A percentile compares a stretch with the other conserved stretches of the same genome.
These are phyloP conservation scores for Penicillium sp. DNA, from an alignment of 2,329 filamentous ascomycete species.

Conservation along the genomic window DNA sequence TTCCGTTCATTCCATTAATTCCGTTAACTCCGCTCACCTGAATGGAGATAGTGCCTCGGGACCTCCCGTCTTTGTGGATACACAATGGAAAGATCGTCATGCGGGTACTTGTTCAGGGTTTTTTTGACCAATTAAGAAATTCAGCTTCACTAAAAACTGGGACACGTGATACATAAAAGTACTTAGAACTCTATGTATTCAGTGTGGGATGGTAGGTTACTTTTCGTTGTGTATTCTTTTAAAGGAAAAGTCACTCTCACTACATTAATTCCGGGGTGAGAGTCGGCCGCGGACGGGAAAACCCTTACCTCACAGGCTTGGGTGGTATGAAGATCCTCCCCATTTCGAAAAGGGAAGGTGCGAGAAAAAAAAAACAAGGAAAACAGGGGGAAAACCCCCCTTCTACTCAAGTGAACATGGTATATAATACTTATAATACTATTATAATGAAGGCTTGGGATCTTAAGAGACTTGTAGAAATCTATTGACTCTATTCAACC, in stretches of 20 bases:
- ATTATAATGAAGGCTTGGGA: no score
- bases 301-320: neutral
- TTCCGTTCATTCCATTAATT: neutral
- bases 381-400: no score
- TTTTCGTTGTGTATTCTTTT: neutral
- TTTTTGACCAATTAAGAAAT: no score
- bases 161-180: neutral
- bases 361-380: no score
- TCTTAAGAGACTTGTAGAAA: no score
- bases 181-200: neutral
- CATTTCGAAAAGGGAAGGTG: no score
- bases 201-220: neutral
- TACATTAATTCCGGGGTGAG: neutral
- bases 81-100: neutral
- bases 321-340: neutral
- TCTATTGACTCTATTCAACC: no score
- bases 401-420: no score
- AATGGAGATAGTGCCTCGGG: neutral
- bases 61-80: neutral
- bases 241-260: neutral
- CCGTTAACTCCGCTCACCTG: constrained; percentile 5
- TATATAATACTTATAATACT: no score
- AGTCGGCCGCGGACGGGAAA: neutral
- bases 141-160: neutral
- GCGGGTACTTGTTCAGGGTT: neutral